Evolutionary conservation across 208 protist species (phyloP).

Genomic region (Leishmania braziliensis): DNA sequence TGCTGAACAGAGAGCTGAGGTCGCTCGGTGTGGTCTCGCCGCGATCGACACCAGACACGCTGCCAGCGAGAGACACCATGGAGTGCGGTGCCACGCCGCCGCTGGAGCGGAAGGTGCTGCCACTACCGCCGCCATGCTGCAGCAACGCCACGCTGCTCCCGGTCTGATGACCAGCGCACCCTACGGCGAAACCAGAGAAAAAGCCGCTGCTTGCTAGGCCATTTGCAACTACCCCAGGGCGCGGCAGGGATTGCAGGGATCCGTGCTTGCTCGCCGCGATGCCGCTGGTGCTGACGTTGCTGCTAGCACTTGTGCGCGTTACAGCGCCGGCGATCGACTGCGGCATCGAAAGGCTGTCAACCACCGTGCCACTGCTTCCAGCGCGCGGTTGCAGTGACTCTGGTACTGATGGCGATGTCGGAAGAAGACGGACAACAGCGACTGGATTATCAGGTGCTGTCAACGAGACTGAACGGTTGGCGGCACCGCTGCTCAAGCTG

Average conservation of each 20-base stretch:
- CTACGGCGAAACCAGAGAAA: background rate
- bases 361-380: slow-evolving; percentile 1
- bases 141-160: background rate
- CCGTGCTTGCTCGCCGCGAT: slow-evolving; percentile 15
- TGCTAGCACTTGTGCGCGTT: background rate
- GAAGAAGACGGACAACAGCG: background rate
- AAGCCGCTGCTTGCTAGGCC: slow-evolving; percentile 6
- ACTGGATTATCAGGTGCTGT: background rate
- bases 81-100: background rate
- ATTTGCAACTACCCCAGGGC: slow-evolving; percentile 3
- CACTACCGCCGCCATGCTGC: background rate
- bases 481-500: background rate
- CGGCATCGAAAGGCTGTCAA: background rate
- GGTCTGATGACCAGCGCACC: background rate
- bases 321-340: background rate
- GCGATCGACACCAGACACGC: slow-evolving; percentile 23
- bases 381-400: slow-evolving; percentile 8
- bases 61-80: slow-evolving; percentile 10
- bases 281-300: background rate
- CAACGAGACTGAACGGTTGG: background rate
- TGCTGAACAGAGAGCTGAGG: slow-evolving; percentile 54
- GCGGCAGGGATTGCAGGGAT: slow-evolving; percentile 8
- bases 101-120: background rate
- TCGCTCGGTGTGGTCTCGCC: slow-evolving; percentile 46
- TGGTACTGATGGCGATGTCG: slow-evolving; percentile 13